Conservation (phyloP, 345 rosid genomes). For the Eucalyptus regnans region DNA sequence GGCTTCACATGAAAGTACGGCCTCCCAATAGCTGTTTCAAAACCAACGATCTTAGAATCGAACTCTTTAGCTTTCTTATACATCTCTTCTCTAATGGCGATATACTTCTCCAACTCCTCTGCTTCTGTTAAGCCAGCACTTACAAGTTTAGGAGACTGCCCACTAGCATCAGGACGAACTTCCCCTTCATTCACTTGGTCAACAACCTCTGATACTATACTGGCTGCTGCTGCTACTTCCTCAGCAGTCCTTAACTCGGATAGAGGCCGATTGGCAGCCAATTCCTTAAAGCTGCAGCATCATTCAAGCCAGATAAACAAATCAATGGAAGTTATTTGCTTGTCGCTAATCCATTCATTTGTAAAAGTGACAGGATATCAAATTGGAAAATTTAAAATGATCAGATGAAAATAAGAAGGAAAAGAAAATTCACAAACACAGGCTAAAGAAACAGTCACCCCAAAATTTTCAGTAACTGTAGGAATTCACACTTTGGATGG, state of each 20-base stretch:
- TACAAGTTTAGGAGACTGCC: constrained; percentile 46
- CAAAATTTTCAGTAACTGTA: background rate
- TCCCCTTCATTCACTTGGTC: constrained; percentile 43
- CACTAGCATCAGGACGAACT: constrained; percentile 39
- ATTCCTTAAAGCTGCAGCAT: constrained; percentile 63
- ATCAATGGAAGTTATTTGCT: background rate
- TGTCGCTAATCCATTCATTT: background rate
- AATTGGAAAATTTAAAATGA: background rate
- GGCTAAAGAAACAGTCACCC: background rate
- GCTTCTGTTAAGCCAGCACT: constrained; percentile 72
- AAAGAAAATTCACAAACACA: background rate
- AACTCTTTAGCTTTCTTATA: constrained; percentile 94
- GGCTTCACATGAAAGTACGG: constrained; percentile 98
- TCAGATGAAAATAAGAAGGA: background rate
- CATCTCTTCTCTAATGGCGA: constrained; percentile 74
- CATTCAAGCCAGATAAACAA: background rate
- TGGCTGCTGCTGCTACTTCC: constrained; percentile 32
- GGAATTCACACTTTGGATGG: background rate
- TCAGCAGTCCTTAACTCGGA: constrained; percentile 71
- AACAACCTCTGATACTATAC: constrained; percentile 24
- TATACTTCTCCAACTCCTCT: constrained; percentile 89
- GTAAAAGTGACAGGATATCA: background rate
- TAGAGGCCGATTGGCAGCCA: constrained; percentile 70
- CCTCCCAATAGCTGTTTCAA: constrained; percentile 92
- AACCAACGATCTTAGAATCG: constrained; percentile 80